These are phyloP conservation scores for Austroboletus novae-zelandiae DNA, from an alignment of 1,284 basidiomycete genomes.

Conservation along the genomic window DNA sequence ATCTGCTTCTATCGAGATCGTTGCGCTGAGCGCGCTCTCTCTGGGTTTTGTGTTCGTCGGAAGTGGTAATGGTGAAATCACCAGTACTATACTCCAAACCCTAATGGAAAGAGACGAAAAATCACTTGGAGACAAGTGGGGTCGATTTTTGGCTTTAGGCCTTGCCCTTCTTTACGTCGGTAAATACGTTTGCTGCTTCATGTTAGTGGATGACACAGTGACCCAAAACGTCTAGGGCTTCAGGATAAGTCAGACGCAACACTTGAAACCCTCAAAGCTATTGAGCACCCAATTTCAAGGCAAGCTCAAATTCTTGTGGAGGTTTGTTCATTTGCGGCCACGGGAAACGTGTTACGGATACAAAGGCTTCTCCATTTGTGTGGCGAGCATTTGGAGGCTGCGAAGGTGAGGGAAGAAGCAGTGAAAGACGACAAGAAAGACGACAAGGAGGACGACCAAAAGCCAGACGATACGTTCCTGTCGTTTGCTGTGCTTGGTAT, in stretches of 20 bases:
- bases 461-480: slow-evolving; percentile 82
- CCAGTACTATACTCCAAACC: slow-evolving; percentile 87
- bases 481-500: slow-evolving; percentile 94
- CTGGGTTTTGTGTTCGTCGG: slow-evolving; percentile 97
- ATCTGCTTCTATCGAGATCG: slow-evolving; percentile 84
- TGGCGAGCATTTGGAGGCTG: slow-evolving; percentile 81
- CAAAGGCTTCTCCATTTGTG: slow-evolving; percentile 94
- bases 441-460: slow-evolving; percentile 50
- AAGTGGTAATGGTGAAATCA: slow-evolving; percentile 92
- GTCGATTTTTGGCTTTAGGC: slow-evolving; percentile 87
- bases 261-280: slow-evolving; percentile 92
- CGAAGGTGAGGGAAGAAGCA: slow-evolving; percentile 54
- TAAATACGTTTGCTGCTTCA: slow-evolving; percentile 30
- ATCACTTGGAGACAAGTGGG: slow-evolving; percentile 89
- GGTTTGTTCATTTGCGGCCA: slow-evolving; percentile 93
- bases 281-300: slow-evolving; percentile 90
- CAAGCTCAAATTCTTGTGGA: slow-evolving; percentile 93
- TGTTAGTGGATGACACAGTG: slow-evolving; percentile 1
- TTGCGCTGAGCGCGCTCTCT: slow-evolving; percentile 82
- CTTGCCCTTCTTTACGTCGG: slow-evolving; percentile 91
- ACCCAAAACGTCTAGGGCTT: slow-evolving; percentile 50
- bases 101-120: slow-evolving; percentile 86
- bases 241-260: slow-evolving; percentile 95
- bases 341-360: slow-evolving; percentile 93
- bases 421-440: slow-evolving; percentile 57